Evolutionary conservation across 78 protist species (phyloP).

Genomic region (Reticulomyxa filosa): DNA sequence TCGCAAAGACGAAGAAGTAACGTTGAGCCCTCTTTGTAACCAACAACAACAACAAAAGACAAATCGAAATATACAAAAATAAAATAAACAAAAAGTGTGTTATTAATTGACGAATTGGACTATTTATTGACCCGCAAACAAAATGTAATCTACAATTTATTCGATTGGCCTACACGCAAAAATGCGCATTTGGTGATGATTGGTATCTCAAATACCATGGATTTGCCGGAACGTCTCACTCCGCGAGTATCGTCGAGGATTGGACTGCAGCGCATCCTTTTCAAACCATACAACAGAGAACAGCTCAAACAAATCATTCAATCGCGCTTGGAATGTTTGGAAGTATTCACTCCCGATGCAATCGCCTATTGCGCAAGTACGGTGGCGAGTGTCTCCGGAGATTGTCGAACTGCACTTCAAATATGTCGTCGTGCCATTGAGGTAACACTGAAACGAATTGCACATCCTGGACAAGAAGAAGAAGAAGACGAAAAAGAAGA

Average conservation of each 20-base stretch:
- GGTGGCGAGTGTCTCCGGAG: conserved; percentile 29
- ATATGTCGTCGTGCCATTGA: conserved; percentile 5
- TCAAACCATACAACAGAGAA: conserved; percentile 8
- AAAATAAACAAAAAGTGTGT: no score
- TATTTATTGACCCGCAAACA: conserved; percentile 28
- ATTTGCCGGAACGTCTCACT: conserved; percentile 30
- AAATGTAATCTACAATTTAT: conserved; percentile 38
- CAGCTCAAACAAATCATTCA: conserved; percentile 15
- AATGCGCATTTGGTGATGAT: not conserved
- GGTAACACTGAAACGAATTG: no score
- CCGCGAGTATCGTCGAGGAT: conserved; percentile 2
- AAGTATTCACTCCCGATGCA: conserved; percentile 20
- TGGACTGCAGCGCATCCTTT: not conserved
- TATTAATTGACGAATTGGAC: conserved; percentile 50
- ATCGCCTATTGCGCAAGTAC: conserved; percentile 17
- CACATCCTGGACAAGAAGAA: no score
- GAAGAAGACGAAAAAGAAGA: no score
- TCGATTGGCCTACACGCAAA: not conserved
- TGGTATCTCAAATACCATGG: conserved; percentile 38
- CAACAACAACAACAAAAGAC: no score
- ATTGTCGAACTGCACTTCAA: conserved; percentile 9
- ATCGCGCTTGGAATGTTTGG: conserved; percentile 12
- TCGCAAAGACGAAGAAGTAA: no score
- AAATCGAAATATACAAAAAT: no score
- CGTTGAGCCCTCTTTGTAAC: no score